These are phyloP conservation scores for Aotearoamyces nothofagi DNA, from an alignment of 2,329 filamentous ascomycete species.

Conservation along the genomic window DNA sequence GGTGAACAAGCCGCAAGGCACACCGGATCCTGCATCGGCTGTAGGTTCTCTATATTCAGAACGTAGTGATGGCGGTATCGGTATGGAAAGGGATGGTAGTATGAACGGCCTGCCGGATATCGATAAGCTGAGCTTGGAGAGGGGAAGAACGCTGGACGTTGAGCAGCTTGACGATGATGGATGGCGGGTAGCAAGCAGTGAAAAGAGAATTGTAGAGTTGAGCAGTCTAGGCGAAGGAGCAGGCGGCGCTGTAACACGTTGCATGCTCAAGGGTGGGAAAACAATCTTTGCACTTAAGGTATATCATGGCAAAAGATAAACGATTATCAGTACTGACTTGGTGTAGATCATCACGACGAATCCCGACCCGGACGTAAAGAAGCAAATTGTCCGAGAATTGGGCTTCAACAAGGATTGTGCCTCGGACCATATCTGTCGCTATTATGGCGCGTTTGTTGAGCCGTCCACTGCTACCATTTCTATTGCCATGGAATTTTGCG, in stretches of 20 bases:
- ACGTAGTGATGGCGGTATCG: slow-evolving; percentile 54
- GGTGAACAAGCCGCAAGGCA: slow-evolving; percentile 49
- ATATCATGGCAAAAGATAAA: slow-evolving; percentile 13
- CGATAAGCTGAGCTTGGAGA: slow-evolving; percentile 69
- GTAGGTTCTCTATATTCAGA: slow-evolving; percentile 78
- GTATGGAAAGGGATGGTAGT: slow-evolving; percentile 75
- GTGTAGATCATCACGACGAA: slow-evolving; percentile 89
- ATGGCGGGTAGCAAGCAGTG: slow-evolving; percentile 84
- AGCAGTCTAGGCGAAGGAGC: slow-evolving; percentile 89
- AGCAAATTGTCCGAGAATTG: slow-evolving; percentile 91
- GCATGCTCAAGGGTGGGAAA: slow-evolving; percentile 78
- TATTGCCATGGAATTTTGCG: slow-evolving; percentile 98
- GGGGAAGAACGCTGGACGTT: slow-evolving; percentile 71
- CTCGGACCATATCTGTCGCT: slow-evolving; percentile 90
- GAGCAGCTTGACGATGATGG: slow-evolving; percentile 91
- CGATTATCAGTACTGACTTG: slow-evolving; percentile 2
- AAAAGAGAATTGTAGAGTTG: slow-evolving; percentile 75
- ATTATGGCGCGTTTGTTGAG: slow-evolving; percentile 95
- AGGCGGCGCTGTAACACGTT: slow-evolving; percentile 86
- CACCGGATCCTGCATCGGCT: slow-evolving; percentile 75
- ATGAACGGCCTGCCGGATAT: slow-evolving; percentile 63
- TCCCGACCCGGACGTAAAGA: slow-evolving; percentile 94
- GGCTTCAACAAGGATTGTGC: slow-evolving; percentile 97
- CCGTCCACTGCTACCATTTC: slow-evolving; percentile 93
- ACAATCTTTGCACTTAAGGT: slow-evolving; percentile 96